A percentile compares a stretch with the other conserved stretches of the same genome.
Evolutionary conservation across 768 basidiomycete genomes (phyloP).

Genomic region (Cyathus striatus): DNA sequence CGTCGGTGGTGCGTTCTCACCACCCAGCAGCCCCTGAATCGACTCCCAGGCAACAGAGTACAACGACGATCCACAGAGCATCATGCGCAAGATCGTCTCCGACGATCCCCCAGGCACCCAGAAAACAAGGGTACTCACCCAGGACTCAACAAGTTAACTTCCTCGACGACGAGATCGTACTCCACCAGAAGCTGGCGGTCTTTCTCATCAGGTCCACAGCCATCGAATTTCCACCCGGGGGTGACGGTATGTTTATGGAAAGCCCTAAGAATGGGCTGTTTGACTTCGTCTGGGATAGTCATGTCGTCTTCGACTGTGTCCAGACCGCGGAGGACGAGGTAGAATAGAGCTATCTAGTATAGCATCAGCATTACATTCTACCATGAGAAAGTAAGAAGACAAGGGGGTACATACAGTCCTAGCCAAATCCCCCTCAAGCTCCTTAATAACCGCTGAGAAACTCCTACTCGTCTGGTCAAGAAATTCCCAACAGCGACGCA

Average conservation of each 20-base stretch:
- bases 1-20: too few relatives aligned
- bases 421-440: constrained; percentile 92
- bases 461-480: constrained; percentile 86
- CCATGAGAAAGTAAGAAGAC: too few relatives aligned
- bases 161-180: constrained; percentile 76
- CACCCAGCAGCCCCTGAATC: too few relatives aligned
- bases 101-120: too few relatives aligned
- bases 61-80: too few relatives aligned
- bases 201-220: constrained; percentile 80
- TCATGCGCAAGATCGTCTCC: too few relatives aligned
- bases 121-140: constrained; percentile 43
- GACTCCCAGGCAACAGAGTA: too few relatives aligned
- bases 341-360: constrained; percentile 85
- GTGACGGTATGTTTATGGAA: constrained; percentile 78
- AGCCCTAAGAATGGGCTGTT: constrained; percentile 78
- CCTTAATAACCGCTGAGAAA: constrained; percentile 92
- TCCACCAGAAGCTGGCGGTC: constrained; percentile 82
- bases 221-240: constrained; percentile 84
- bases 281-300: constrained; percentile 82
- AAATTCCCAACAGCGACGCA: constrained; percentile 89
- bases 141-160: constrained; percentile 64
- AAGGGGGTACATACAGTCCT: constrained; percentile 64
- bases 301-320: constrained; percentile 99
- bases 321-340: constrained; percentile 88
- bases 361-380: not conserved